phyloP scores from a whole-genome alignment of 2,329 filamentous ascomycete genomes.

The Talaromyces sp. region DNA sequence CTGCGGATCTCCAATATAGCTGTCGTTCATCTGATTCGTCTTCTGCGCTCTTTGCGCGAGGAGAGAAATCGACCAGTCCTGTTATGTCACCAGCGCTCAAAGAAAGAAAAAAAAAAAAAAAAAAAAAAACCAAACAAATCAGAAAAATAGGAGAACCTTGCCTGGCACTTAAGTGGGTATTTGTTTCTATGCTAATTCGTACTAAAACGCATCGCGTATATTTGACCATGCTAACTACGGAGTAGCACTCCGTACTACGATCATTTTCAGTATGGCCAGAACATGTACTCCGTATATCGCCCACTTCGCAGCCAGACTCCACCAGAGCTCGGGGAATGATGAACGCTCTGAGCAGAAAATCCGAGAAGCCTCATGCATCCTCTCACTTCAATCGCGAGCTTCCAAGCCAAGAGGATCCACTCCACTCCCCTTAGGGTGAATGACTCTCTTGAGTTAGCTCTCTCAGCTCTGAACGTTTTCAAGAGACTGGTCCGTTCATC shows the following conservation, averaged over 20 bases:
- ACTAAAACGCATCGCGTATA: constrained; percentile 2
- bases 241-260: constrained; percentile 7
- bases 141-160: constrained; percentile 13
- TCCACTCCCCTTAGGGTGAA: neutral
- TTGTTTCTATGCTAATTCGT: neutral
- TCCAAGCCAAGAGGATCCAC: constrained; percentile 8
- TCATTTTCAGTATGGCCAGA: constrained; percentile 10
- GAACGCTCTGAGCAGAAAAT: neutral
- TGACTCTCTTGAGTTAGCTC: constrained; percentile 9
- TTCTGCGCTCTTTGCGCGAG: neutral
- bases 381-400: constrained; percentile 1
- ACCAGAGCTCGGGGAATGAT: constrained; percentile 11
- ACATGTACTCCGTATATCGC: constrained; percentile 2
- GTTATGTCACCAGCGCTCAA: neutral
- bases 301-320: neutral
- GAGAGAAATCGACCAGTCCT: constrained; percentile 3
- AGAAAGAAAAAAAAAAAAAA: neutral
- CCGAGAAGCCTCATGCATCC: constrained; percentile 4
- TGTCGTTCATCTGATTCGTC: constrained; percentile 4
- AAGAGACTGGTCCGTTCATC: constrained; percentile 9
- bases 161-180: constrained; percentile 7
- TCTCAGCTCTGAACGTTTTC: neutral
- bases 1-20: constrained; percentile 10
- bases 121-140: neutral
- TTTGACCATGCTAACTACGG: constrained; percentile 5